These are phyloP conservation scores for Pouteria glomerata DNA, from an alignment of 148 eudicot species.

Conservation along the genomic window DNA sequence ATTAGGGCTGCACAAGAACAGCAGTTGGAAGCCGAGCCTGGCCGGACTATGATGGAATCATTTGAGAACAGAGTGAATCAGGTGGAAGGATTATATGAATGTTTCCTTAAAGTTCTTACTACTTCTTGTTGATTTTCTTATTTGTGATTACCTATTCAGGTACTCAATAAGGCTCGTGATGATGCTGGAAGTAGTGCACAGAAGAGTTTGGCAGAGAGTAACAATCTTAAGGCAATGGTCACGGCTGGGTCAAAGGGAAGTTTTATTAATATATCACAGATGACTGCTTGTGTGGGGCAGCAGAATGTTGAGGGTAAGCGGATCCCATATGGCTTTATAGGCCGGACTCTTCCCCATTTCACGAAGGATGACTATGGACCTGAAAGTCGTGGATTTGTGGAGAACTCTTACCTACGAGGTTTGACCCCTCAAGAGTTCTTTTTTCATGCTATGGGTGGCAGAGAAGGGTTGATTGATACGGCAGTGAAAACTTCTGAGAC, in stretches of 20 bases:
- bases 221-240: constrained; percentile 98
- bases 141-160: constrained; percentile 37
- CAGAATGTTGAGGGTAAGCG: constrained; percentile 99
- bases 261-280: constrained; percentile 97
- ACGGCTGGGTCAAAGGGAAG: constrained; percentile 99
- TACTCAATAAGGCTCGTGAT: constrained; percentile 99
- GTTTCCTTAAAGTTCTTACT: neutral
- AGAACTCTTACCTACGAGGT: constrained; percentile 93
- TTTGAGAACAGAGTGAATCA: constrained; percentile 98
- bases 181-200: constrained; percentile 99
- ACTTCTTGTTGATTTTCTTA: neutral
- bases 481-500: constrained; percentile 99
- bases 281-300: constrained; percentile 99
- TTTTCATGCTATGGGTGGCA: constrained; percentile 99
- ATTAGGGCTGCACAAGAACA: constrained; percentile 74
- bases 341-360: constrained; percentile 95
- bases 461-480: constrained; percentile 98
- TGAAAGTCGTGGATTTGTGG: constrained; percentile 99
- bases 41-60: constrained; percentile 99
- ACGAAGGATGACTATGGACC: constrained; percentile 98
- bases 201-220: constrained; percentile 86
- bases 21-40: constrained; percentile 93
- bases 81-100: constrained; percentile 32
- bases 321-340: constrained; percentile 87
- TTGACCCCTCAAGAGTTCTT: constrained; percentile 98